Conservation (phyloP, 169 alveolate genomes). For the Perkinsus olseni region DNA sequence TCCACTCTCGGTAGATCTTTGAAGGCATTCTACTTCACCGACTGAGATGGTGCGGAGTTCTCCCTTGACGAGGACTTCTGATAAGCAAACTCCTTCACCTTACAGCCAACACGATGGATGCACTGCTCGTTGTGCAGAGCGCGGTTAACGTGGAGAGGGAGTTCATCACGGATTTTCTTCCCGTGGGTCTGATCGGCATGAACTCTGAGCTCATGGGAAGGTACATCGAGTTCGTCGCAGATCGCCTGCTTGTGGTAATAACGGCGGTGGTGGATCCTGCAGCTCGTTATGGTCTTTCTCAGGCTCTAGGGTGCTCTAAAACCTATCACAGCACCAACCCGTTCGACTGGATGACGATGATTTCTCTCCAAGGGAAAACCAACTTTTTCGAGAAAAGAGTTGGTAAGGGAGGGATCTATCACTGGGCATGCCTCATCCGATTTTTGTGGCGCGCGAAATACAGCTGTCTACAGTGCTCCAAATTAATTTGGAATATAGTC, state of each 20-base stretch:
- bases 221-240: conserved; percentile 96
- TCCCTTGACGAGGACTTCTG: no score
- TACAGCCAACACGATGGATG: no score
- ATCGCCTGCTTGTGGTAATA: conserved; percentile 69
- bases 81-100: no score
- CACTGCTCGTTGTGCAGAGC: conserved; percentile 53
- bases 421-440: no score
- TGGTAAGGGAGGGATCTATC: conserved; percentile 23
- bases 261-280: neutral
- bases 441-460: no score
- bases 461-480: no score
- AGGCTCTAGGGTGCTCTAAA: conserved; percentile 80
- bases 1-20: no score
- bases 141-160: conserved; percentile 96
- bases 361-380: conserved; percentile 94
- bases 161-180: conserved; percentile 90
- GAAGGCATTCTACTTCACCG: conserved; percentile 62
- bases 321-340: conserved; percentile 85
- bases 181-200: conserved; percentile 97
- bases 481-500: no score
- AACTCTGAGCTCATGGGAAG: conserved; percentile 85
- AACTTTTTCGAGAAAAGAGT: conserved; percentile 97
- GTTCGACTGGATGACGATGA: conserved; percentile 97
- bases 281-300: neutral
- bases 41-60: conserved; percentile 17